Evolutionary conservation across 192 early-diverging fungal genomes (phyloP), one percentile per base, ranked within the genome.

Genomic region (Umbelopsis sp.): DNA sequence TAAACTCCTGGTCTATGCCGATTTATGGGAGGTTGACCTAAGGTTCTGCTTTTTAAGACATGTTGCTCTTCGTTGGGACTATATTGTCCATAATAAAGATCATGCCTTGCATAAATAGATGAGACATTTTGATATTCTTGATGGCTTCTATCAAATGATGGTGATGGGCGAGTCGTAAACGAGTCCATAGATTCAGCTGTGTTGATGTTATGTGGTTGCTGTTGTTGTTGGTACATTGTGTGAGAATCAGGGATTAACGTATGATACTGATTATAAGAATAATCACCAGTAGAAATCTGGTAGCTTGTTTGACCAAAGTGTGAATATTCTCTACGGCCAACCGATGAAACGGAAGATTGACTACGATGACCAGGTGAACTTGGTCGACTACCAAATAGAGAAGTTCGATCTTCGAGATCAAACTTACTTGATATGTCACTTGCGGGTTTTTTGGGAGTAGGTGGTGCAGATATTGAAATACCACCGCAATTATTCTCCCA

Each of bases 401-500:
- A 62, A 22, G 56, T 34, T 34, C 34, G 56, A 12, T 62, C 56
- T 34, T 62, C 56, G 14, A 34, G 4, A 34, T 62, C 56, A 31
- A 62, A 8, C 10, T 32, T 29, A 31, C 31, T 62, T 62, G 56
- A 31, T 32, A 16, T 17, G 20, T 49, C 47, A 16, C 47, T 49
- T 49, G 16, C 5, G 5, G 56, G 9, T 62, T 34, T 36, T 12
- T 20, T 29, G 0, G 56, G 56, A 29, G 56, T 62, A 1, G 32
- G 4, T 6, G 56, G 56, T 0, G 31, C 8, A 12, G 56, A 62
- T 4, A 62, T 3, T 1, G 56, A 62, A 17, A 62, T 62, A 16
- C 56, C 56, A 62, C 56, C 66, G 14, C 66, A 53, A 7, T 54
- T 68, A 44, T 62, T 69, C 43, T 68, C 66, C 73, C 73, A 74